Percentiles rank a stretch among this genome's conserved stretches.
Evolutionary conservation across 106 monocot genomes (phyloP).

Genomic region (Dendrobium huoshanense): DNA sequence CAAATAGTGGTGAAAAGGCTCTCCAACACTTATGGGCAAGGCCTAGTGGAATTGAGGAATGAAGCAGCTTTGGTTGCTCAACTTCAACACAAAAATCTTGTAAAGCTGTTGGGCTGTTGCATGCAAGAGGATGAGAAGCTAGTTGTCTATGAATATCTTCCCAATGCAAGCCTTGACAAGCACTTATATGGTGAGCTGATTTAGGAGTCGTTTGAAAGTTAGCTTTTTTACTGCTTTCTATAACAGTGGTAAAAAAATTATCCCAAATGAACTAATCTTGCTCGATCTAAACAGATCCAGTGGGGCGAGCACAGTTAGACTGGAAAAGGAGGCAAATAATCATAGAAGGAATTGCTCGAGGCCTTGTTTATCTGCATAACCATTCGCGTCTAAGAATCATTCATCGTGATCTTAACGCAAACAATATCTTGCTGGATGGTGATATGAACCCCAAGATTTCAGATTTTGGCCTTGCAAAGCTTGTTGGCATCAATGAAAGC

Average conservation of each 20-base stretch:
- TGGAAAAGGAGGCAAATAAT: constrained; percentile 17
- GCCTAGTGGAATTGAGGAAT: constrained; percentile 11
- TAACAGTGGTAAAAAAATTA: too few species aligned
- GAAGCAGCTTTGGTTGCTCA: constrained; percentile 12
- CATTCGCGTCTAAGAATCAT: constrained; percentile 19
- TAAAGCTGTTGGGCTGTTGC: constrained; percentile 9
- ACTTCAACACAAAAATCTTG: constrained; percentile 20
- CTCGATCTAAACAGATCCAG: background rate
- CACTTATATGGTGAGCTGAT: constrained; percentile 3
- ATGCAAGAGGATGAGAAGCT: constrained; percentile 13
- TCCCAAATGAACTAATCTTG: background rate
- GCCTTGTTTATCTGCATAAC: constrained; percentile 23
- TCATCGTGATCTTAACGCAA: constrained; percentile 14
- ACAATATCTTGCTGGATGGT: constrained; percentile 20
- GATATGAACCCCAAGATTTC: constrained; percentile 31
- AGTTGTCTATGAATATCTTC: constrained; percentile 12
- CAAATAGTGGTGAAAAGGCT: constrained; percentile 17
- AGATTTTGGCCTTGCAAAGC: constrained; percentile 22
- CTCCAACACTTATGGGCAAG: background rate
- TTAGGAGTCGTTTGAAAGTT: too few species aligned
- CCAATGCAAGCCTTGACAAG: constrained; percentile 17
- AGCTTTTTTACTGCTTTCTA: too few species aligned
- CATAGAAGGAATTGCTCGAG: constrained; percentile 20
- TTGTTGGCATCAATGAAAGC: constrained; percentile 8
- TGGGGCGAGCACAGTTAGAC: background rate